A percentile compares a stretch with the other conserved stretches of the same genome.
phyloP scores from a whole-genome alignment of 148 eudicot species.

The Dianthus caryophyllus region DNA sequence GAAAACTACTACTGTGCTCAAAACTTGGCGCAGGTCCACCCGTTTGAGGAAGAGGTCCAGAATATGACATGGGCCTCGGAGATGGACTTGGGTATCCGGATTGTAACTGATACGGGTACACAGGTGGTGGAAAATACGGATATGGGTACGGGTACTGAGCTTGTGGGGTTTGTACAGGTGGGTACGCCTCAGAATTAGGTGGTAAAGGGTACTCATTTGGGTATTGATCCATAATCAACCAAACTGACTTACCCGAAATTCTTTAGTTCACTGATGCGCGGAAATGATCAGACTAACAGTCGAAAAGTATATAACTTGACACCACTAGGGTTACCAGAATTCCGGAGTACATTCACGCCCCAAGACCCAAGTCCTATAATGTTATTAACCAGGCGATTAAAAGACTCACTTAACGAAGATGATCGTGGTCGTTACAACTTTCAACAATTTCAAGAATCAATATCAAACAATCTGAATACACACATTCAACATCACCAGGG shows the following conservation, averaged over 20 bases:
- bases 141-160: conserved; percentile 21
- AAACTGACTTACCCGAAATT: conserved; percentile 17
- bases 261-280: not conserved
- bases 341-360: too few species aligned
- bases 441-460: too few species aligned
- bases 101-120: conserved; percentile 16
- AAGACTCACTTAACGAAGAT: too few species aligned
- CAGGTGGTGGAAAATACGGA: conserved; percentile 26
- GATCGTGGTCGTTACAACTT: too few species aligned
- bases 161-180: conserved; percentile 7
- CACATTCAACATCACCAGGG: too few species aligned
- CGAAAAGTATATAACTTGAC: not conserved
- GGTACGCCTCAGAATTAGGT: conserved; percentile 16
- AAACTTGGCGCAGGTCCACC: conserved; percentile 29
- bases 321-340: too few species aligned
- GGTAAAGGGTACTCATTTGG: conserved; percentile 43
- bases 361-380: too few species aligned
- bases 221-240: conserved; percentile 45
- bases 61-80: conserved; percentile 28
- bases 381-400: too few species aligned
- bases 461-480: too few species aligned
- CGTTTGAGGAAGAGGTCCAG: conserved; percentile 39
- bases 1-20: conserved; percentile 43
- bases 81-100: conserved; percentile 28
- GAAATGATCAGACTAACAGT: not conserved